These are phyloP conservation scores for Globisporangium nodosum DNA, from an alignment of 352 stramenopile genomes.

Conservation along the genomic window DNA sequence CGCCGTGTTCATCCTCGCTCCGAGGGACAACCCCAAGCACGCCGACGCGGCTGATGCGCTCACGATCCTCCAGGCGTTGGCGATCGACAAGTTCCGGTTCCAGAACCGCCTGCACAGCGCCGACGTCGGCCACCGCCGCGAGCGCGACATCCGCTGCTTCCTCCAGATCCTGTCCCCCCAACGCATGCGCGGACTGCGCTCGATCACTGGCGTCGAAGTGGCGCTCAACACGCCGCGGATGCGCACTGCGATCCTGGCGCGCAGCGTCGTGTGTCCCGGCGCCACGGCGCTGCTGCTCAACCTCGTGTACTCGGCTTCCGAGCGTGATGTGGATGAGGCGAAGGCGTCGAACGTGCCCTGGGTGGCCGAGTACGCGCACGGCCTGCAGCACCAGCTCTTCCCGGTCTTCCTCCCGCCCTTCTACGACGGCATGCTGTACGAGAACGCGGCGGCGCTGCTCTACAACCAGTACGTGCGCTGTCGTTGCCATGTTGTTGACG, in stretches of 20 bases:
- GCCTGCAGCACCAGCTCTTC: slow-evolving; percentile 50
- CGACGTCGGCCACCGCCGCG: background rate
- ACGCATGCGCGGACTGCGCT: slow-evolving; percentile 31
- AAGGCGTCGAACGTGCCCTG: slow-evolving; percentile 36
- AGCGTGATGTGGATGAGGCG: slow-evolving; percentile 25
- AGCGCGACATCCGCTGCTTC: slow-evolving; percentile 35
- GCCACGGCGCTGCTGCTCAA: slow-evolving; percentile 52
- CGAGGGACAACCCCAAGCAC: slow-evolving; percentile 36
- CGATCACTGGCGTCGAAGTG: slow-evolving; percentile 50
- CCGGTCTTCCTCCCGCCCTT: slow-evolving; percentile 32
- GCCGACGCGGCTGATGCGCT: slow-evolving; percentile 38
- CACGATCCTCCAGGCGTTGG: slow-evolving; percentile 49
- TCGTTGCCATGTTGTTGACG: background rate
- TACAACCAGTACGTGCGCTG: slow-evolving; percentile 31
- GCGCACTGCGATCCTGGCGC: slow-evolving; percentile 39
- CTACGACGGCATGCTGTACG: slow-evolving; percentile 39
- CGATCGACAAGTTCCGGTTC: slow-evolving; percentile 46
- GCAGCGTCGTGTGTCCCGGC: slow-evolving; percentile 45
- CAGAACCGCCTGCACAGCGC: slow-evolving; percentile 18
- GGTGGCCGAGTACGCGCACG: slow-evolving; percentile 48
- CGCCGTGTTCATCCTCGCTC: slow-evolving; percentile 51
- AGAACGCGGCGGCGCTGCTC: slow-evolving; percentile 26
- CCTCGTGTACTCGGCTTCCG: slow-evolving; percentile 43
- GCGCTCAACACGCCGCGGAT: slow-evolving; percentile 41
- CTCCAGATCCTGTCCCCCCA: slow-evolving; percentile 45